A percentile compares a stretch with the other conserved stretches of the same genome.
phyloP scores from a whole-genome alignment of 176 grass and related monocot species.

The Tuctoria greenei region DNA sequence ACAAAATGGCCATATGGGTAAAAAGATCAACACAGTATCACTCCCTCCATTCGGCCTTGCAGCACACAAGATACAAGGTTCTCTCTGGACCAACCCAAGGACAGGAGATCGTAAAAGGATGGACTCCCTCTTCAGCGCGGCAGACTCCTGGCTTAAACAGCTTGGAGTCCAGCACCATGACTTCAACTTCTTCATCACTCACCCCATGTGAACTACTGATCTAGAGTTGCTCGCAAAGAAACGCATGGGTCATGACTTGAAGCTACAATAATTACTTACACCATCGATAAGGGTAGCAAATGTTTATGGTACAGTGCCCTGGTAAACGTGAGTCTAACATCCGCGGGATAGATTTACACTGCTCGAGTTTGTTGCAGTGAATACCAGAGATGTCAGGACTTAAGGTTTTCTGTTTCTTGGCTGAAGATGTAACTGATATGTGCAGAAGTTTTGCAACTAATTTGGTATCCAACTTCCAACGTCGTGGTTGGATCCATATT shows the following conservation, averaged over 20 bases:
- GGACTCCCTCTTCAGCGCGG: constrained; percentile 52
- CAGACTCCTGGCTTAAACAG: constrained; percentile 79
- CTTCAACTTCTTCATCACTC: constrained; percentile 82
- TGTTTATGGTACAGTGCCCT: constrained; percentile 16
- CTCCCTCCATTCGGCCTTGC: constrained; percentile 76
- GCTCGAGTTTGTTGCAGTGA: constrained; percentile 36
- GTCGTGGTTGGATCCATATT: constrained; percentile 32
- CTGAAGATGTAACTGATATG: constrained; percentile 46
- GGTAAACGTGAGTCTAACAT: constrained; percentile 38
- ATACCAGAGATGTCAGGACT: constrained; percentile 41
- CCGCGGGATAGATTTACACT: constrained; percentile 32
- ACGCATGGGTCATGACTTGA: constrained; percentile 16
- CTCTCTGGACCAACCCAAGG: constrained; percentile 72
- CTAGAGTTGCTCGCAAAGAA: constrained; percentile 24
- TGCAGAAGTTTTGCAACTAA: constrained; percentile 66
- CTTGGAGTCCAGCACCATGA: constrained; percentile 82
- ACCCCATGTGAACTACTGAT: constrained; percentile 46
- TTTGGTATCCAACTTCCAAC: constrained; percentile 35
- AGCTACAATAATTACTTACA: constrained; percentile 30
- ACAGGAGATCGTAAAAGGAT: constrained; percentile 60
- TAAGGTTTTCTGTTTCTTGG: constrained; percentile 43
- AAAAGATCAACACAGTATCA: constrained; percentile 41
- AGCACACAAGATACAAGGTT: constrained; percentile 63
- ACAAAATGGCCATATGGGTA: constrained; percentile 43
- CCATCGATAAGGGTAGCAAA: constrained; percentile 15